phyloP scores from a whole-genome alignment of 805 yeast genomes.

The Debaryomyces prosopidis region DNA sequence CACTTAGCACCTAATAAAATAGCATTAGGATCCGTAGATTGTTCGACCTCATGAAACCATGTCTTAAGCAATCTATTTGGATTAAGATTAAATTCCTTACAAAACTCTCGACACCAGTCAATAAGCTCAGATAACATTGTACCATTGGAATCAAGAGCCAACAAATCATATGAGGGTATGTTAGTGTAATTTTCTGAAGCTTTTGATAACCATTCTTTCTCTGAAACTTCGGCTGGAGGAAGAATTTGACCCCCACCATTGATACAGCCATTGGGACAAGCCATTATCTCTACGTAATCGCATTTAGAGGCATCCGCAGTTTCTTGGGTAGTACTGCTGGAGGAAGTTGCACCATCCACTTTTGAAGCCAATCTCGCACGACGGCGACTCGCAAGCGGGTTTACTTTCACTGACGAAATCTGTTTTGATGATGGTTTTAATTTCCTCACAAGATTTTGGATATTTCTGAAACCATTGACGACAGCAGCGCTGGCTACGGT shows the following conservation, averaged over 20 bases:
- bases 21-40: constrained; percentile 48
- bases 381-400: constrained; percentile 46
- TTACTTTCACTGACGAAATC: constrained; percentile 19
- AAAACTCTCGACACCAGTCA: constrained; percentile 21
- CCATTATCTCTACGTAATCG: constrained; percentile 93
- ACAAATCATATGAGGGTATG: constrained; percentile 25
- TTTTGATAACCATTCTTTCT: constrained; percentile 47
- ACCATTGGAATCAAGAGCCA: constrained; percentile 1
- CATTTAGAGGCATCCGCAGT: constrained; percentile 63
- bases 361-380: constrained; percentile 33
- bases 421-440: constrained; percentile 47
- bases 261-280: constrained; percentile 97
- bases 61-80: constrained; percentile 44
- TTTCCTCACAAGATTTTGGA: constrained; percentile 88
- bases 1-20: constrained; percentile 57
- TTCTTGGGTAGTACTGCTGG: constrained; percentile 12
- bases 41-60: constrained; percentile 51
- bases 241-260: constrained; percentile 94
- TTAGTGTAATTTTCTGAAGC: constrained; percentile 34
- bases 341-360: constrained; percentile 2
- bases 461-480: constrained; percentile 90
- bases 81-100: constrained; percentile 25
- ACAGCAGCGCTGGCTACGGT: constrained; percentile 55
- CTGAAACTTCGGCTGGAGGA: constrained; percentile 36
- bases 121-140: constrained; percentile 3